Evolutionary conservation across 139 green algal genomes (phyloP).

Genomic region (Pleodorina starrii): DNA sequence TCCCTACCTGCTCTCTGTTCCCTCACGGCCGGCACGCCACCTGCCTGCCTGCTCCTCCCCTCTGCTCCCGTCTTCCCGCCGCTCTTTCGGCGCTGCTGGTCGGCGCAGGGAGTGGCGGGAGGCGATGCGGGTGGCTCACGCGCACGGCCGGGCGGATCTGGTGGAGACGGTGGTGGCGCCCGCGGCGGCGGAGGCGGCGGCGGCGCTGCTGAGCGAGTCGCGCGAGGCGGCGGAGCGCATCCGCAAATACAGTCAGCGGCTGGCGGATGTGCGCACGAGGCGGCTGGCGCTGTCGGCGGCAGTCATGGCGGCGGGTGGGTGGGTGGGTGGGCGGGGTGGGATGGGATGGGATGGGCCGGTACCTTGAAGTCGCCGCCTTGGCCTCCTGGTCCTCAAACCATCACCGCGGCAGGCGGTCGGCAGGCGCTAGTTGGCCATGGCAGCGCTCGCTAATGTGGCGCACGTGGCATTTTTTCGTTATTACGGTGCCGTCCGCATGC

Average conservation of each 20-base stretch:
- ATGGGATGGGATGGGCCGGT: too few species aligned
- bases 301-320: slow-evolving; percentile 55
- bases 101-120: slow-evolving; percentile 69
- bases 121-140: slow-evolving; percentile 64
- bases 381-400: too few species aligned
- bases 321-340: background rate
- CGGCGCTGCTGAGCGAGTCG: slow-evolving; percentile 63
- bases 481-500: too few species aligned
- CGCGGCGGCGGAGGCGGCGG: slow-evolving; percentile 62
- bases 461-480: too few species aligned
- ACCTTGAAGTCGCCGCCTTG: too few species aligned
- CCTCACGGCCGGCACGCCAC: too few species aligned
- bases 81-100: background rate
- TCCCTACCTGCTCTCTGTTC: too few species aligned
- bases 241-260: slow-evolving; percentile 82
- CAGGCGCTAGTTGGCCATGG: too few species aligned
- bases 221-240: slow-evolving; percentile 72
- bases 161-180: slow-evolving; percentile 71
- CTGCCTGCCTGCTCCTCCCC: background rate
- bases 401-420: too few species aligned
- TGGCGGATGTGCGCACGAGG: slow-evolving; percentile 77
- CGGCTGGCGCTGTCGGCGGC: slow-evolving; percentile 70
- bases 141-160: slow-evolving; percentile 57
- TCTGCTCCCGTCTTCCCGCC: background rate
- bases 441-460: too few species aligned